phyloP scores from a whole-genome alignment of 2,329 filamentous ascomycete genomes.

The Neurospora crassa region DNA sequence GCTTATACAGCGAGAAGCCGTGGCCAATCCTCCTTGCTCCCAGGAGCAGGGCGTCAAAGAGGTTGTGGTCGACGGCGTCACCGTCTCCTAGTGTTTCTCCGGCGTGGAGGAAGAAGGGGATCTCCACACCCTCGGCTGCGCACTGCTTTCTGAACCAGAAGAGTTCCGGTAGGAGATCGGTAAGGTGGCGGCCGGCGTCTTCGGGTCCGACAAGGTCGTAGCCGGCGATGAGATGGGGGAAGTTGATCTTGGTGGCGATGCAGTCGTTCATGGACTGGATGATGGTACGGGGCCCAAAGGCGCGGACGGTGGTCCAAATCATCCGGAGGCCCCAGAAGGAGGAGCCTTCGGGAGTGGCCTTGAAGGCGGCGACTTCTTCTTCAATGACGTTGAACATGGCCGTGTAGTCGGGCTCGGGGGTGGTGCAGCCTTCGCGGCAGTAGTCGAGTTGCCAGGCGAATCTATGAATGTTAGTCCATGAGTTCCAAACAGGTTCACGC shows the following conservation, averaged over 20 bases:
- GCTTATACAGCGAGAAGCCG: slow-evolving; percentile 80
- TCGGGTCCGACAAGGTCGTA: slow-evolving; percentile 90
- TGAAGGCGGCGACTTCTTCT: slow-evolving; percentile 72
- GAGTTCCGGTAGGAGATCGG: slow-evolving; percentile 70
- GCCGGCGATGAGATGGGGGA: slow-evolving; percentile 71
- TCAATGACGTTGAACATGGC: slow-evolving; percentile 64
- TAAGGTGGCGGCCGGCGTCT: slow-evolving; percentile 65
- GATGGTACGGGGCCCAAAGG: slow-evolving; percentile 53
- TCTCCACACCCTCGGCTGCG: slow-evolving; percentile 62
- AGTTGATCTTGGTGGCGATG: slow-evolving; percentile 69
- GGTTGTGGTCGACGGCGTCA: slow-evolving; percentile 64
- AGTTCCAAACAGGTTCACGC: background rate
- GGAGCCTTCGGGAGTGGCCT: slow-evolving; percentile 57
- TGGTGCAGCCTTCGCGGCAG: slow-evolving; percentile 53
- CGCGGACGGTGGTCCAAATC: slow-evolving; percentile 74
- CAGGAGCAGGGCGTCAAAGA: slow-evolving; percentile 82
- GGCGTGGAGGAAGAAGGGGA: slow-evolving; percentile 95
- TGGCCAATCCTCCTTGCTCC: slow-evolving; percentile 86
- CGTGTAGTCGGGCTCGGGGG: slow-evolving; percentile 56
- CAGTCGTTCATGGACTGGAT: slow-evolving; percentile 80
- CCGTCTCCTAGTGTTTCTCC: slow-evolving; percentile 76
- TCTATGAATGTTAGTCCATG: slow-evolving; percentile 24
- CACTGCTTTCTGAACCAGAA: slow-evolving; percentile 93
- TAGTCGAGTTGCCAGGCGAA: slow-evolving; percentile 66
- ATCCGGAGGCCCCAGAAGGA: slow-evolving; percentile 76